Evolutionary conservation across 2,329 filamentous ascomycete species (phyloP).

Genomic region (Monosporascus ibericus): DNA sequence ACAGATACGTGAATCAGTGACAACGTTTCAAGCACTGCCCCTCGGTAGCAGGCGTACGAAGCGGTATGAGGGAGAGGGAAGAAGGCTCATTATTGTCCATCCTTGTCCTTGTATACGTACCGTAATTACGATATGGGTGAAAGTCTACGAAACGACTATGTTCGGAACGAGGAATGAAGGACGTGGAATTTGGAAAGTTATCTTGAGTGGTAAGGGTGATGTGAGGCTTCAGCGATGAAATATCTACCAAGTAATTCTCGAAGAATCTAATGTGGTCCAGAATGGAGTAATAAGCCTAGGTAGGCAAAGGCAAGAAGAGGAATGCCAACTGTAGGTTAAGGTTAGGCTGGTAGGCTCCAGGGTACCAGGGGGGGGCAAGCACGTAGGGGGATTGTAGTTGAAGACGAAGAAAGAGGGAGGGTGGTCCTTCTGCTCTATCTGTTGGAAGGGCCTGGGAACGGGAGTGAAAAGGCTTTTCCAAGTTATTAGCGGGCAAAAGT

Average conservation of each 20-base stretch:
- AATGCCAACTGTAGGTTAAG: neutral
- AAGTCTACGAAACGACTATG: too few species aligned
- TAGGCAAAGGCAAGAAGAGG: neutral
- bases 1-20: constrained; percentile 17
- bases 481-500: neutral
- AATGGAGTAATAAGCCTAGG: neutral
- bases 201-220: neutral
- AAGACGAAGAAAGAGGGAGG: too few species aligned
- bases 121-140: neutral
- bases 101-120: neutral
- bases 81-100: neutral
- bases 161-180: too few species aligned
- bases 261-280: neutral
- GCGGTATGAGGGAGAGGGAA: neutral
- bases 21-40: constrained; percentile 1
- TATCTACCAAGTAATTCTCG: constrained; percentile 1
- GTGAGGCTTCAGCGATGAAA: neutral
- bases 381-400: neutral
- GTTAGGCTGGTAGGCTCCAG: neutral
- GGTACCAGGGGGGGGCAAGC: neutral
- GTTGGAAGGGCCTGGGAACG: too few species aligned
- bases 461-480: too few species aligned
- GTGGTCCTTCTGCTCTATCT: too few species aligned
- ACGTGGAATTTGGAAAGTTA: too few species aligned
- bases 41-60: constrained; percentile 1